Conservation (phyloP, 805 yeast species). For the Kuraishia floccosa region DNA sequence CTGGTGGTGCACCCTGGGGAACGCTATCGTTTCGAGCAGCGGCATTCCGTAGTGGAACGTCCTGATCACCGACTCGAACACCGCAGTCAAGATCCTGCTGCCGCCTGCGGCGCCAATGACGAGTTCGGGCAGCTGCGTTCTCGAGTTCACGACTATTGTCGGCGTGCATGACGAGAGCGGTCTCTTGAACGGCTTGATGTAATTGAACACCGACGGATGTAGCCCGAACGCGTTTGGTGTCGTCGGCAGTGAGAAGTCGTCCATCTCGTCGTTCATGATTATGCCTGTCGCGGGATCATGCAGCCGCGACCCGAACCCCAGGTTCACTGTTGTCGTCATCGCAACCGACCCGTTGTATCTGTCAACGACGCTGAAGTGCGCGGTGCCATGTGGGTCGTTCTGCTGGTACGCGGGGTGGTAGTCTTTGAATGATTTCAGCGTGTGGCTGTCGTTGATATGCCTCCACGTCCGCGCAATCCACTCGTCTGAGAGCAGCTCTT, state of each 20-base stretch:
- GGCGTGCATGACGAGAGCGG: slow-evolving; percentile 85
- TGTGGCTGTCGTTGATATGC: slow-evolving; percentile 43
- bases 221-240: slow-evolving; percentile 68
- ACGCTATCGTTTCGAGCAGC: slow-evolving; percentile 59
- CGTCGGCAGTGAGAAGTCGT: slow-evolving; percentile 75
- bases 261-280: slow-evolving; percentile 85
- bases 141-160: slow-evolving; percentile 39
- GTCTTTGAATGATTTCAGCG: slow-evolving; percentile 53
- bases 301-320: slow-evolving; percentile 73
- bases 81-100: slow-evolving; percentile 70
- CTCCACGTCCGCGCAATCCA: slow-evolving; percentile 46
- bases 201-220: slow-evolving; percentile 73
- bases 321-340: slow-evolving; percentile 81
- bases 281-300: slow-evolving; percentile 78
- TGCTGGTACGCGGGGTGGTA: slow-evolving; percentile 74
- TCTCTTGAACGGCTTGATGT: slow-evolving; percentile 61
- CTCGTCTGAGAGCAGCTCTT: slow-evolving; percentile 30
- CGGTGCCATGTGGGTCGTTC: slow-evolving; percentile 81
- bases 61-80: slow-evolving; percentile 71
- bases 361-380: slow-evolving; percentile 80
- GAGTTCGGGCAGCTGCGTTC: slow-evolving; percentile 39
- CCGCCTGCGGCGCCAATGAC: slow-evolving; percentile 95
- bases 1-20: slow-evolving; percentile 85
- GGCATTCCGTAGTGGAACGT: slow-evolving; percentile 45
- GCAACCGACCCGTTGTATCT: slow-evolving; percentile 65